Conservation (phyloP, 192 early-diverging fungal species). For the Mortierella hygrophila region DNA sequence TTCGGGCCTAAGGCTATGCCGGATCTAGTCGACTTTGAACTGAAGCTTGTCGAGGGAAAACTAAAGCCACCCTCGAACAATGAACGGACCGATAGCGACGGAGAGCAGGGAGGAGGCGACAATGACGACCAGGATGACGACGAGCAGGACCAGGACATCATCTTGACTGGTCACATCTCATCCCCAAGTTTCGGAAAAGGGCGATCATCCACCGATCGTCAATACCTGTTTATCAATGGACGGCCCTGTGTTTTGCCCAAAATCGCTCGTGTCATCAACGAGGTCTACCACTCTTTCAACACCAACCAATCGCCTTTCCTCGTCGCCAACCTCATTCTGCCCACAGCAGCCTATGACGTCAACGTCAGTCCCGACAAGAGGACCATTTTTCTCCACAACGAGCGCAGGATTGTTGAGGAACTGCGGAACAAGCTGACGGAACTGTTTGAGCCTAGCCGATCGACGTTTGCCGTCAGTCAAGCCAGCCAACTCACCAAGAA, state of each 20-base stretch:
- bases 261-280: constrained; percentile 83
- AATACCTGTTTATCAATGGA: constrained; percentile 91
- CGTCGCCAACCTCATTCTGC: constrained; percentile 74
- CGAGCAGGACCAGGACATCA: constrained; percentile 22
- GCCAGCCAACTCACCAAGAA: constrained; percentile 47
- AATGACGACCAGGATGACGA: not conserved
- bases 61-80: constrained; percentile 11
- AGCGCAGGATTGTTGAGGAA: constrained; percentile 67
- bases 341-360: constrained; percentile 81
- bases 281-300: constrained; percentile 78
- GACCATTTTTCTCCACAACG: constrained; percentile 88
- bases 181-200: constrained; percentile 77
- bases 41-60: constrained; percentile 51
- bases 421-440: constrained; percentile 62
- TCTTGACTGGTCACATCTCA: constrained; percentile 66
- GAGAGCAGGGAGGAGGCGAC: not conserved
- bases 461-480: constrained; percentile 56
- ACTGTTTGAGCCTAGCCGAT: constrained; percentile 71
- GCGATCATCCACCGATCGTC: constrained; percentile 81
- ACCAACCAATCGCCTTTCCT: constrained; percentile 85
- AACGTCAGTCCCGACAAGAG: constrained; percentile 97
- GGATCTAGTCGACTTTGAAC: constrained; percentile 63
- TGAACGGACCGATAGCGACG: not conserved
- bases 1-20: constrained; percentile 75
- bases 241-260: constrained; percentile 90